Percentiles rank a stretch among this genome's conserved stretches.
Evolutionary conservation across 768 basidiomycete genomes (phyloP).

Genomic region (Lentinula raphanica): DNA sequence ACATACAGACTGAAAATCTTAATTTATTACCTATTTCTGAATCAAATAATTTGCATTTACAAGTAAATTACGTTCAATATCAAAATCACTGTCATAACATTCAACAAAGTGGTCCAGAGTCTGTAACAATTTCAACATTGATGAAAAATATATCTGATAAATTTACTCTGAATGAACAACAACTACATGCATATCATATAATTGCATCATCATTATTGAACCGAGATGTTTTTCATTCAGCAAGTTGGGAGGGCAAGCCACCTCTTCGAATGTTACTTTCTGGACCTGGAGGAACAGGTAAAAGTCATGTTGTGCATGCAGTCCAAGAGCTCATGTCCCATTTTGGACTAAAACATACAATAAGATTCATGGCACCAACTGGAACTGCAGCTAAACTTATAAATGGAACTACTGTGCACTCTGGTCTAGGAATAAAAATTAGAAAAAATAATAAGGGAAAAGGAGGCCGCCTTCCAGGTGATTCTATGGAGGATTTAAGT

Average conservation of each 20-base stretch:
- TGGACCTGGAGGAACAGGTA: slow-evolving; percentile 28
- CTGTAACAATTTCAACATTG: too few relatives aligned
- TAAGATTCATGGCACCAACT: slow-evolving; percentile 24
- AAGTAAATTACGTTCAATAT: too few relatives aligned
- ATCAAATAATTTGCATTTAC: too few relatives aligned
- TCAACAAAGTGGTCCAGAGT: too few relatives aligned
- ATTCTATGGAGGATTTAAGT: too few relatives aligned
- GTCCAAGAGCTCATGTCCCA: slow-evolving; percentile 17
- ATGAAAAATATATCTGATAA: not conserved
- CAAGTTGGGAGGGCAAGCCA: not conserved
- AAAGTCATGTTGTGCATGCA: slow-evolving; percentile 24
- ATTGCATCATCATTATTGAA: not conserved
- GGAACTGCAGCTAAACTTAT: too few relatives aligned
- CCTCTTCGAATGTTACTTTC: slow-evolving; percentile 16
- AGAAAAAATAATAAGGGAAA: too few relatives aligned
- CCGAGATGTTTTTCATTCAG: slow-evolving; percentile 3
- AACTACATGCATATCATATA: slow-evolving; percentile 10
- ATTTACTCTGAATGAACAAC: slow-evolving; percentile 13
- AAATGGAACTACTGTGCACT: slow-evolving; percentile 24
- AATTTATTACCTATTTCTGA: too few relatives aligned
- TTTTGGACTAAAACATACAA: slow-evolving; percentile 16
- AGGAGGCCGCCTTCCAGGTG: too few relatives aligned
- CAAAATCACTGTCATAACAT: too few relatives aligned
- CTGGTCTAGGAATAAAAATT: slow-evolving; percentile 18
- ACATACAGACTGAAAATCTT: too few relatives aligned